Percentiles rank a stretch among this genome's conserved stretches.
Conservation (phyloP, 306 rosid species). For the Fagus crenata region DNA sequence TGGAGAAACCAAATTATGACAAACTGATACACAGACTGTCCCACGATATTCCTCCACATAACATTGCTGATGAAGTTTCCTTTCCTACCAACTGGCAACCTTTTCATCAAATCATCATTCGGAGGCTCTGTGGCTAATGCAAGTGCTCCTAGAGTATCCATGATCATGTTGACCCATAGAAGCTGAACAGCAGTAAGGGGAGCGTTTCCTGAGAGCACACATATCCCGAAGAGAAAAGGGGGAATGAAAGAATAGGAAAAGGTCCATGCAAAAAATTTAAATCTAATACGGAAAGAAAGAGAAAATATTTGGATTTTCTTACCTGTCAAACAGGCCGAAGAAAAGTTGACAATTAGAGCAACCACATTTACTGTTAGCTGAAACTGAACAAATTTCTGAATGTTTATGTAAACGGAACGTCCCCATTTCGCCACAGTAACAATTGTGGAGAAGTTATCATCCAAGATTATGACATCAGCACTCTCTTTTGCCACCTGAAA, state of each 20-base stretch:
- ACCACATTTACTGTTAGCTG: slow-evolving; percentile 95
- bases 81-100: slow-evolving; percentile 91
- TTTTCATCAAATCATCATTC: slow-evolving; percentile 78
- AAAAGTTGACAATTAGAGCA: slow-evolving; percentile 91
- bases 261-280: slow-evolving; percentile 15
- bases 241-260: background rate
- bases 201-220: slow-evolving; percentile 62
- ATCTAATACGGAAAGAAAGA: slow-evolving; percentile 16
- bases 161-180: slow-evolving; percentile 99
- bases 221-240: slow-evolving; percentile 15
- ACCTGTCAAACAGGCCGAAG: slow-evolving; percentile 97
- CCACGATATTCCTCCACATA: slow-evolving; percentile 98
- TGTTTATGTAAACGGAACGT: slow-evolving; percentile 93
- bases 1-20: slow-evolving; percentile 83
- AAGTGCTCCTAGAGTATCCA: slow-evolving; percentile 99
- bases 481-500: slow-evolving; percentile 98
- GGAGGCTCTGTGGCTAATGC: slow-evolving; percentile 98
- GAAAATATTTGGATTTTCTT: slow-evolving; percentile 25
- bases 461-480: slow-evolving; percentile 92
- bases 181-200: slow-evolving; percentile 99
- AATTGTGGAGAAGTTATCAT: slow-evolving; percentile 93
- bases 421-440: slow-evolving; percentile 99
- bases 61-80: slow-evolving; percentile 92
- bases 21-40: slow-evolving; percentile 88
- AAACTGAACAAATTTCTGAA: slow-evolving; percentile 97